phyloP scores from a whole-genome alignment of 2,329 filamentous ascomycete species.

The Neonectria ditissima region DNA sequence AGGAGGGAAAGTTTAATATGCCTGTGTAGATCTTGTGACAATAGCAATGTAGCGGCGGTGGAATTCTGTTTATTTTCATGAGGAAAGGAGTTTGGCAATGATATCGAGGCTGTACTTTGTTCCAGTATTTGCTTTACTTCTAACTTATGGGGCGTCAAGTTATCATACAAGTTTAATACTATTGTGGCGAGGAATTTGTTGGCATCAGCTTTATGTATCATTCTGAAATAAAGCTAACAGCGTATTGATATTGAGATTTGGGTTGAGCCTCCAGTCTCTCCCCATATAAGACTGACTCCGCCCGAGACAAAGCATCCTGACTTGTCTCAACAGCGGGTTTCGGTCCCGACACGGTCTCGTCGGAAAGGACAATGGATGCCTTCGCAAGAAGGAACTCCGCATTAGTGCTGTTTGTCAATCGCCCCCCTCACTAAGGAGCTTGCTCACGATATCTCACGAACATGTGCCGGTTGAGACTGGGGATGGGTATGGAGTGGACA shows the following conservation, averaged over 20 bases:
- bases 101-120: not conserved
- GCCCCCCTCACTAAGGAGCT: not conserved
- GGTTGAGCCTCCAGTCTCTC: not conserved
- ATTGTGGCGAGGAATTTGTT: not conserved
- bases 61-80: not conserved
- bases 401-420: too few relatives aligned
- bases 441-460: not conserved
- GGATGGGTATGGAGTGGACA: not conserved
- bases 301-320: not conserved
- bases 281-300: not conserved
- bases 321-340: not conserved
- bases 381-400: not conserved
- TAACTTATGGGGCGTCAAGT: not conserved
- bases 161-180: not conserved
- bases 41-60: not conserved
- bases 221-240: too few relatives aligned
- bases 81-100: not conserved
- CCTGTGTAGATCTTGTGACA: too few relatives aligned
- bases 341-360: too few relatives aligned
- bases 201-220: not conserved
- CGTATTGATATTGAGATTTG: not conserved
- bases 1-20: conserved; percentile 59
- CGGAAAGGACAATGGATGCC: not conserved
- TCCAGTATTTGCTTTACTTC: not conserved
- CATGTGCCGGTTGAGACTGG: not conserved